Evolutionary conservation across 1,139 yeast species (phyloP), one percentile per base, ranked within the genome.

Genomic region (Taphrina populina): DNA sequence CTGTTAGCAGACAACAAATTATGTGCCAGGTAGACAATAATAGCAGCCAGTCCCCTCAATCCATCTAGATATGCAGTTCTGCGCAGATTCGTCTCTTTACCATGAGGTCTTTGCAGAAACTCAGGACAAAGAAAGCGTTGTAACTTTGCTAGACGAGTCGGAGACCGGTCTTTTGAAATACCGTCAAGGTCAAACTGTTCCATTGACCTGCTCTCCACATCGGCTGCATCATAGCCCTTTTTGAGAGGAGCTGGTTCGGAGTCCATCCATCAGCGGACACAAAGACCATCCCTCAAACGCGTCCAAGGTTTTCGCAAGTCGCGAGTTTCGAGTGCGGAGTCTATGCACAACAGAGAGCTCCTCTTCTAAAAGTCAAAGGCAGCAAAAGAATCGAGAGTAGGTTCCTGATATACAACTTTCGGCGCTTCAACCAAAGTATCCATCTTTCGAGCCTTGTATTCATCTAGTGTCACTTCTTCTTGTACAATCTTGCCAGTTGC

Each of bases 331-430:
- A 37, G 43, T 23, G 21, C 29, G 8, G n/a, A 2, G 4, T 2
- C 4, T 11, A 11, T 15, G n/a, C 23, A 23, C 34, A 5, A 4
- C 29, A 13, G 23, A 40, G 45, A 40, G 45, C 45, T 40, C 45
- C 45, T 24, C 10, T 37, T 26, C 23, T 29, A 49, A 33, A 49
- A 49, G 26, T 49, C 54, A 15, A 49, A 49, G 10, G 54, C 54
- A 8, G 54, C 54, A 30, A 49, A 49, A 13, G 54, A 49, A 39
- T 49, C 54, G 46, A 49, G 37, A 13, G 54, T 49, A 5, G 54
- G 54, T 24, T 49, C 54, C n/a, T 49, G 35, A 39, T 29, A 49
- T 33, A 39, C 33, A 5, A 46, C 46, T 15, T 39, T 29, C 4
- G 54, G 54, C 20, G 46, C 54, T 23, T 37, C 46, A 21, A 41